These are phyloP conservation scores for Hypericum perforatum DNA, from an alignment of 345 rosid genomes.

Conservation along the genomic window DNA sequence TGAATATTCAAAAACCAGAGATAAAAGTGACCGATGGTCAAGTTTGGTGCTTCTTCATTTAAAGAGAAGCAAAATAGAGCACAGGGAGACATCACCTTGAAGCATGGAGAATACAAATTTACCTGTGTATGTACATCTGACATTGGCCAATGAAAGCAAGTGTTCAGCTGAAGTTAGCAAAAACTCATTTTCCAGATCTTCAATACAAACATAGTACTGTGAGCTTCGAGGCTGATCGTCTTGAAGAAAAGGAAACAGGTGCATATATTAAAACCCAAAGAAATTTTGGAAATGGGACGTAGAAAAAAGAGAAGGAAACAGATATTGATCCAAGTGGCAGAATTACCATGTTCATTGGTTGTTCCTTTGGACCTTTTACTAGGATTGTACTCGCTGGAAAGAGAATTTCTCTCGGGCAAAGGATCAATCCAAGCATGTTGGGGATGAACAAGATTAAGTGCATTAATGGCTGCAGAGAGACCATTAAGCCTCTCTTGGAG, in stretches of 20 bases:
- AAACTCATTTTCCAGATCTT: slow-evolving; percentile 67
- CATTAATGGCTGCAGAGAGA: slow-evolving; percentile 86
- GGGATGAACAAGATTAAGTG: slow-evolving; percentile 73
- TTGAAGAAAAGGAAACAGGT: slow-evolving; percentile 28
- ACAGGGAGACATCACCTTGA: background rate
- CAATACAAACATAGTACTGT: slow-evolving; percentile 46
- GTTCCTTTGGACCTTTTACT: slow-evolving; percentile 63
- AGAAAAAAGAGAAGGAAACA: too few species aligned
- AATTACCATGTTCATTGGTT: slow-evolving; percentile 41
- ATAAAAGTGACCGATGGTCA: too few species aligned
- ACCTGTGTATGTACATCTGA: slow-evolving; percentile 66
- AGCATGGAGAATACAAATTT: slow-evolving; percentile 6
- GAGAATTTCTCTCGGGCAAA: slow-evolving; percentile 30
- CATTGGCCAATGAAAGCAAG: slow-evolving; percentile 57
- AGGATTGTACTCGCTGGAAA: slow-evolving; percentile 37
- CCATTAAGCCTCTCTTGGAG: slow-evolving; percentile 85
- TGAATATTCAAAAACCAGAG: too few species aligned
- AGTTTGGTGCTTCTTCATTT: too few species aligned
- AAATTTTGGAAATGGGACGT: too few species aligned
- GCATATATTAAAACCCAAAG: background rate
- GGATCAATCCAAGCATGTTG: slow-evolving; percentile 84
- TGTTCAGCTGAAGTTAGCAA: slow-evolving; percentile 76
- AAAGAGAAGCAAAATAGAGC: background rate
- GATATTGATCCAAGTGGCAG: too few species aligned
- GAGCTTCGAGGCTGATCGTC: slow-evolving; percentile 31